phyloP scores from a whole-genome alignment of 2,329 filamentous ascomycete genomes.

The Arachnopeziza araneosa region DNA sequence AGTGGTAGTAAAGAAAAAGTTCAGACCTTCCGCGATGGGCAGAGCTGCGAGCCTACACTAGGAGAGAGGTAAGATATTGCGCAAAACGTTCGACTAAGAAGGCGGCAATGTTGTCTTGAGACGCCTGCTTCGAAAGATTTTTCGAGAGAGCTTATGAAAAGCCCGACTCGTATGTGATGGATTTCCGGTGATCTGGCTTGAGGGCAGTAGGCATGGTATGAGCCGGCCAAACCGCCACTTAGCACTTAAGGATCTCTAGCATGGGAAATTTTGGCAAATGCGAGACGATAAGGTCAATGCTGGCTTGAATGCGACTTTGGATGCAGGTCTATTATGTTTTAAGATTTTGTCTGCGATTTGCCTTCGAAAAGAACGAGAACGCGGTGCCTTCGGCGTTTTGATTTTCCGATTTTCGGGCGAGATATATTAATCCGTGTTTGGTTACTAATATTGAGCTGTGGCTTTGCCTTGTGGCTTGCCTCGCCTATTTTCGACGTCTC shows the following conservation, averaged over 20 bases:
- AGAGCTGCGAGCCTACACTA: too few species aligned
- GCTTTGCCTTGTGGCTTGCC: too few species aligned
- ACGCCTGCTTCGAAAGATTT: conserved; percentile 22
- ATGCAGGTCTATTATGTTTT: too few species aligned
- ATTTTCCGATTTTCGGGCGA: too few species aligned
- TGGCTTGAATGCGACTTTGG: too few species aligned
- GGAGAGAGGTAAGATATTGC: conserved; percentile 21
- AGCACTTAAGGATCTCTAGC: not conserved
- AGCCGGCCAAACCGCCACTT: not conserved
- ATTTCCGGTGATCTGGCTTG: conserved; percentile 4
- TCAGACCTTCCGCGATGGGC: conserved; percentile 15
- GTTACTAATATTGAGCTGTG: too few species aligned
- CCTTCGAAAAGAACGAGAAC: too few species aligned
- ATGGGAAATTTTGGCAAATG: not conserved
- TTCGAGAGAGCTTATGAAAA: conserved; percentile 13
- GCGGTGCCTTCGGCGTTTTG: too few species aligned
- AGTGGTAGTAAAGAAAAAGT: conserved; percentile 17
- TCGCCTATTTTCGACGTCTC: too few species aligned
- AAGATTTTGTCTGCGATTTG: too few species aligned
- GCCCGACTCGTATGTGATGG: conserved; percentile 6
- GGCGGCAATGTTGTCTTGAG: conserved; percentile 19
- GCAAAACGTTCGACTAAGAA: conserved; percentile 17
- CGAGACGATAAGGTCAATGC: too few species aligned
- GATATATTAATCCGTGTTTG: too few species aligned
- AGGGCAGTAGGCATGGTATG: conserved; percentile 5